Percentiles rank a stretch among this genome's conserved stretches.
Conservation (phyloP, 306 rosid species). For the Cucurbita moschata region DNA sequence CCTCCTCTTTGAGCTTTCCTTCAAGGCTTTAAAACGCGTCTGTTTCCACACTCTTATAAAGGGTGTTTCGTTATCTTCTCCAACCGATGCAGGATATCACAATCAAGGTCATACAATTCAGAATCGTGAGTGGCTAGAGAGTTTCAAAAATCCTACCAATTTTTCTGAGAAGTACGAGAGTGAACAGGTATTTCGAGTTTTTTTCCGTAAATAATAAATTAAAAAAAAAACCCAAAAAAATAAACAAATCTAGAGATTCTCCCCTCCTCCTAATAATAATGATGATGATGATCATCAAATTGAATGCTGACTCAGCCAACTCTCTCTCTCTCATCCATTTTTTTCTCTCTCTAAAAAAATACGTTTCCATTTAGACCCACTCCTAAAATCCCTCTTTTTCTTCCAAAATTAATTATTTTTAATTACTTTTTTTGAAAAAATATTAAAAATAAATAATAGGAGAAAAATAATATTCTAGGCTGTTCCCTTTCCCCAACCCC, state of each 20-base stretch:
- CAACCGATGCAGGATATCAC: too few species aligned
- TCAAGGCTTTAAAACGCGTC: too few species aligned
- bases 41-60: too few species aligned
- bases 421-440: too few species aligned
- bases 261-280: slow-evolving; percentile 3
- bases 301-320: not conserved
- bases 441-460: too few species aligned
- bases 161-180: too few species aligned
- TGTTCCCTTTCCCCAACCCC: not conserved
- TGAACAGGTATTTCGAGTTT: slow-evolving; percentile 1
- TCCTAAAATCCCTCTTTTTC: slow-evolving; percentile 16
- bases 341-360: slow-evolving; percentile 14
- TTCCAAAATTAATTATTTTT: not conserved
- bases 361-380: slow-evolving; percentile 48
- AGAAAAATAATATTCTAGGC: slow-evolving; percentile 15
- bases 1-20: too few species aligned
- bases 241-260: slow-evolving; percentile 18
- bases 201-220: not conserved
- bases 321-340: not conserved
- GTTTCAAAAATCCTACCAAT: too few species aligned
- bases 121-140: too few species aligned
- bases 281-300: not conserved
- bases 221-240: not conserved
- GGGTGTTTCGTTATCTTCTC: too few species aligned
- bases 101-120: too few species aligned